Evolutionary conservation across 2,329 filamentous ascomycete genomes (phyloP).

Genomic region (Fusarium sp.): DNA sequence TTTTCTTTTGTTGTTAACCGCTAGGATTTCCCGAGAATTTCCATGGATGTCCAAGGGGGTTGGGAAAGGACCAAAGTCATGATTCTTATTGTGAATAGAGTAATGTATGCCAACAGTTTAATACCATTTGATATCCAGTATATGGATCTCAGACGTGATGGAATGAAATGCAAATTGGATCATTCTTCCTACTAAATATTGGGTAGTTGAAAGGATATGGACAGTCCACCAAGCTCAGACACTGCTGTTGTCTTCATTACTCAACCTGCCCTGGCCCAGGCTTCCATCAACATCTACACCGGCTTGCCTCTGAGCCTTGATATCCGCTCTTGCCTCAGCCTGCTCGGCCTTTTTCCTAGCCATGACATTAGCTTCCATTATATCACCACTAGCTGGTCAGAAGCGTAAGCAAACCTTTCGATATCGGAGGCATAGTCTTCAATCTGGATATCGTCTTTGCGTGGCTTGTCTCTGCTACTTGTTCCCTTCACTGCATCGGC

Average conservation of each 20-base stretch:
- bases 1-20: conserved; percentile 29
- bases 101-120: conserved; percentile 19
- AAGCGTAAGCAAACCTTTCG: conserved; percentile 25
- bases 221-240: conserved; percentile 6
- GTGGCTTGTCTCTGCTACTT: conserved; percentile 32
- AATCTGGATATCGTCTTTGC: conserved; percentile 36
- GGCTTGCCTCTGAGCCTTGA: conserved; percentile 37
- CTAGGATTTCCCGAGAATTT: background rate
- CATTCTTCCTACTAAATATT: background rate
- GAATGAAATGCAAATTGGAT: background rate
- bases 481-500: conserved; percentile 38
- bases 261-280: conserved; percentile 29
- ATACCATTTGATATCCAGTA: background rate
- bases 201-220: background rate
- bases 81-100: conserved; percentile 10
- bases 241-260: conserved; percentile 34
- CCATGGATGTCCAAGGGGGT: conserved; percentile 12
- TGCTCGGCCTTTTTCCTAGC: conserved; percentile 41
- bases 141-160: background rate
- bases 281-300: conserved; percentile 40
- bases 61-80: conserved; percentile 17
- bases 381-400: no score
- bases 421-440: conserved; percentile 40
- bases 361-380: conserved; percentile 4
- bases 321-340: conserved; percentile 34